phyloP scores from a whole-genome alignment of 495 filamentous ascomycete genomes.

The Copromyces sp. region DNA sequence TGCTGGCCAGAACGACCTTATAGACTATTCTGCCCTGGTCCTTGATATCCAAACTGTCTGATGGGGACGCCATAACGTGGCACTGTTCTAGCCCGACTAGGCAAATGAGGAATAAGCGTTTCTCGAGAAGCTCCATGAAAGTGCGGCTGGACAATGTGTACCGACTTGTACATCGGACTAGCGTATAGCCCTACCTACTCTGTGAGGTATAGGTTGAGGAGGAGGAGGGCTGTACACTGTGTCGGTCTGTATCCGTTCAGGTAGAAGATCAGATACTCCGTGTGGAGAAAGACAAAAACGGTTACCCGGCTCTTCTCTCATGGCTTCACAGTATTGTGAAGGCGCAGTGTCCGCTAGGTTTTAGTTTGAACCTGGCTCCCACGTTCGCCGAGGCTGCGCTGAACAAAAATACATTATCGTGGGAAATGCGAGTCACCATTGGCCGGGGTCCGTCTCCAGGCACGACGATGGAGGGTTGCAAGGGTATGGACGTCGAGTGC shows the following conservation, averaged over 20 bases:
- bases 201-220: not conserved
- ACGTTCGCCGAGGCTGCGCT: constrained; percentile 5
- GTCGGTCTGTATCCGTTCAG: not conserved
- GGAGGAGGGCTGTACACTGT: not conserved
- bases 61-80: not conserved
- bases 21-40: not conserved
- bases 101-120: not conserved
- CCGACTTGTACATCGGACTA: not conserved
- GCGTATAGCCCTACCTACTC: not conserved
- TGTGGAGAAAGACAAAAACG: constrained; percentile 6
- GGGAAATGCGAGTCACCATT: not conserved
- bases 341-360: not conserved
- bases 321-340: constrained; percentile 1
- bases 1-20: not conserved
- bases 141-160: not conserved
- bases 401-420: constrained; percentile 3
- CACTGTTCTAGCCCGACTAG: not conserved
- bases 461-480: constrained; percentile 3
- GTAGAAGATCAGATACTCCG: not conserved
- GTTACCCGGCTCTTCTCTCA: constrained; percentile 1
- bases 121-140: not conserved
- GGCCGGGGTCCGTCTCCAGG: not conserved
- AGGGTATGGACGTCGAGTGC: constrained; percentile 1
- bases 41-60: not conserved
- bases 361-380: not conserved